phyloP scores from a whole-genome alignment of 2,329 filamentous ascomycete genomes.

The Fusarium nanum region DNA sequence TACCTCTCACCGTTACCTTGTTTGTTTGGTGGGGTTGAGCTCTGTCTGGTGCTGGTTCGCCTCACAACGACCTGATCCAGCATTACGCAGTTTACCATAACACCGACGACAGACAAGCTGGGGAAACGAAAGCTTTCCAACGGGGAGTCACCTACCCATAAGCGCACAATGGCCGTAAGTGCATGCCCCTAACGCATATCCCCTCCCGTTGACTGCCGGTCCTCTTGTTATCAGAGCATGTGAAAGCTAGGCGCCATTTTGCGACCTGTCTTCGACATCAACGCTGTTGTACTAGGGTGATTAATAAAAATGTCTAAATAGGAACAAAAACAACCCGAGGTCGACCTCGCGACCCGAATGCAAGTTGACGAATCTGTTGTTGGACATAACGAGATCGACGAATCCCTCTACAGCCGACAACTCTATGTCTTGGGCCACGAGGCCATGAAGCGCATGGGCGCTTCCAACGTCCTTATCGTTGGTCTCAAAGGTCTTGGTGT shows the following conservation, averaged over 20 bases:
- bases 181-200: background rate
- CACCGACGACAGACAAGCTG: conserved; percentile 61
- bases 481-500: conserved; percentile 95
- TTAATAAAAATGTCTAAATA: conserved; percentile 45
- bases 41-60: conserved; percentile 52
- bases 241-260: background rate
- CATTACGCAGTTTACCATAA: conserved; percentile 52
- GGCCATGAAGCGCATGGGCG: conserved; percentile 99
- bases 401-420: conserved; percentile 79
- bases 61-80: conserved; percentile 35
- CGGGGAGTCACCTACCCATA: conserved; percentile 68
- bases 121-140: conserved; percentile 75
- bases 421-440: conserved; percentile 78
- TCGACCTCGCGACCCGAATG: conserved; percentile 73
- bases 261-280: background rate
- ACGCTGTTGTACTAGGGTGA: background rate
- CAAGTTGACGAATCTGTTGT: conserved; percentile 72
- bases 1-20: conserved; percentile 27
- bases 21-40: conserved; percentile 52
- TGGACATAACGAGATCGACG: conserved; percentile 72
- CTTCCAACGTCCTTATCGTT: conserved; percentile 92
- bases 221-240: conserved; percentile 11
- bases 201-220: background rate
- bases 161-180: conserved; percentile 72
- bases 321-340: conserved; percentile 66